Base-by-base conservation (phyloP, 169 alveolate species). In the Toxoplasma gondii region DNA sequence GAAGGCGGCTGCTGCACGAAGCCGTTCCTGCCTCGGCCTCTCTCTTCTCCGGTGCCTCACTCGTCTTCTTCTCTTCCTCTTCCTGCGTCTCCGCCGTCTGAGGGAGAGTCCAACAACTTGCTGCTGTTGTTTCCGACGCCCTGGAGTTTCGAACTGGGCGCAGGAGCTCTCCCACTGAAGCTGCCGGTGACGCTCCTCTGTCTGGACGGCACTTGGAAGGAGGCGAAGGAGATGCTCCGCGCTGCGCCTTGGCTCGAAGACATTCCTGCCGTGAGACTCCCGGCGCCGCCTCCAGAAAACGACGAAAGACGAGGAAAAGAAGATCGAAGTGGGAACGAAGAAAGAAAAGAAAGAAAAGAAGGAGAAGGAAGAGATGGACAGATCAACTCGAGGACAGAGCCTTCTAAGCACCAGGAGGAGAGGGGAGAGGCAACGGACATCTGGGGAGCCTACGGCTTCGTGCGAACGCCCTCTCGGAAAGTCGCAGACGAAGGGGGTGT, bases 121-220 rank as follows among this genome's bases (percentile, higher is more conserved):
- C 49, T 78, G 22, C 86, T 78, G 45, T 19, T 78, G 49, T 78
- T 36, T 31, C 86, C 86, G 4, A n/a, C 86, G 45, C 49, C 39
- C 29, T 78, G 86, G 86, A 78, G 86, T 27, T 78, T 78, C 45
- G 86, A 78, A n/a, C 86, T 78, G 29, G 86, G 86, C 10, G 44
- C 29, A 2, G 86, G 86, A 41, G 45, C 86, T 41, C 45, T 93
- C 45, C 95, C 95, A 9, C 86, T 93, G 64, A 88, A 88, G 12
- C 93, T 93, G 54, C 95, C 95, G 29, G 70, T 93, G 64, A 93
- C 95, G 31, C 84, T 93, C 49, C n/a, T 93, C 36, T 91, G 93
- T 49, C 80, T 93, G 24, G 95, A 93, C 84, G 95, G 95, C 58
- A 93, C 95, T 7, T 93, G 95, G 95, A 93, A 78, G 17, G 95